Percentiles rank a stretch among this genome's conserved stretches.
These are phyloP conservation scores for Pseudonectria buxi DNA, from an alignment of 2,329 filamentous ascomycete species.

Conservation along the genomic window DNA sequence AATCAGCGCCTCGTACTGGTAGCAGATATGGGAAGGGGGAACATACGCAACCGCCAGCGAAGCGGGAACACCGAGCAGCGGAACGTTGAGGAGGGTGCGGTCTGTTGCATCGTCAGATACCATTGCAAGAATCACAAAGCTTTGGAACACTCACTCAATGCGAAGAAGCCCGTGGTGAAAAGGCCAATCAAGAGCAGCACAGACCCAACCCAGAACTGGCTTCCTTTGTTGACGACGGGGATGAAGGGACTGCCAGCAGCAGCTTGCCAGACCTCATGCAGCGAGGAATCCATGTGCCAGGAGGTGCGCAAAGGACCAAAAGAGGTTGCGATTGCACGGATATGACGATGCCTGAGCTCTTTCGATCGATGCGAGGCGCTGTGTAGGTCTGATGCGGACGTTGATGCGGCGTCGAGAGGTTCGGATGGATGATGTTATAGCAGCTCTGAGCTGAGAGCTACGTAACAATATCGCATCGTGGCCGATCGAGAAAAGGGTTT, in stretches of 20 bases:
- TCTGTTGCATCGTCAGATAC: slow-evolving; percentile 47
- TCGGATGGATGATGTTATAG: background rate
- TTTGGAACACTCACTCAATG: slow-evolving; percentile 60
- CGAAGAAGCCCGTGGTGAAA: slow-evolving; percentile 70
- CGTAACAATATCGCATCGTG: slow-evolving; percentile 28
- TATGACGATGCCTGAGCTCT: background rate
- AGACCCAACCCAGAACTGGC: slow-evolving; percentile 78
- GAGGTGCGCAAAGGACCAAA: slow-evolving; percentile 3
- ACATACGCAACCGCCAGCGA: slow-evolving; percentile 85
- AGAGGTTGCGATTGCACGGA: background rate
- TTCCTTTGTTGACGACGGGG: slow-evolving; percentile 71
- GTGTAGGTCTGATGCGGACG: slow-evolving; percentile 1
- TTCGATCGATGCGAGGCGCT: background rate
- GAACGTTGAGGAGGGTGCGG: slow-evolving; percentile 70
- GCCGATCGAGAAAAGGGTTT: slow-evolving; percentile 26
- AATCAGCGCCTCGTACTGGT: slow-evolving; percentile 12
- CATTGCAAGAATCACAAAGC: background rate
- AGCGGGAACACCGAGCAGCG: slow-evolving; percentile 75
- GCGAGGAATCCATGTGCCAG: slow-evolving; percentile 66
- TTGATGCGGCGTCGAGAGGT: slow-evolving; percentile 1
- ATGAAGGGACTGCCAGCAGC: slow-evolving; percentile 80
- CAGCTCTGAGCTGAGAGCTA: slow-evolving; percentile 20
- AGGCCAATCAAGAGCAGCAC: slow-evolving; percentile 66
- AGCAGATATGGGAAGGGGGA: background rate
- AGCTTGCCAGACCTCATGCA: slow-evolving; percentile 90